Percentiles rank a stretch among this genome's conserved stretches.
These are phyloP conservation scores for Rubia tinctorum DNA, from an alignment of 305 asterid genomes.

Conservation along the genomic window DNA sequence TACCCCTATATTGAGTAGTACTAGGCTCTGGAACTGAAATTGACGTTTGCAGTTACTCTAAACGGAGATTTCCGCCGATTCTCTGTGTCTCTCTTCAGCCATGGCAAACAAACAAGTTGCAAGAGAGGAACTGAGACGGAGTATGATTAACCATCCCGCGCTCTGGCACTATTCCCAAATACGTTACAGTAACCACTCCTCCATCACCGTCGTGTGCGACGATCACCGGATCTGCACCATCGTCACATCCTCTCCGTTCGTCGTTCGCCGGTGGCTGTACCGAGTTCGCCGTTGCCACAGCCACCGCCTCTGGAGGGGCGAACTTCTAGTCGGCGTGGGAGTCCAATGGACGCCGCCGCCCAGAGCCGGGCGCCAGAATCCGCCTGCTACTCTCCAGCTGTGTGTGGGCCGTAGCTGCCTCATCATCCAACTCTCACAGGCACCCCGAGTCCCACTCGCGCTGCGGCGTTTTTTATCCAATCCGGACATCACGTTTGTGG, in stretches of 20 bases:
- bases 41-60: not conserved
- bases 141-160: not conserved
- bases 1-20: not conserved
- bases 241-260: constrained; percentile 10
- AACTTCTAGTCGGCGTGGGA: constrained; percentile 12
- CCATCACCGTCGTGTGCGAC: not conserved
- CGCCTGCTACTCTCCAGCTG: constrained; percentile 18
- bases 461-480: constrained; percentile 6
- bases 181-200: not conserved
- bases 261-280: constrained; percentile 9
- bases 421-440: constrained; percentile 16
- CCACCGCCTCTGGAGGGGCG: constrained; percentile 8
- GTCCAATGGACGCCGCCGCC: constrained; percentile 15
- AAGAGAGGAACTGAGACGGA: not conserved
- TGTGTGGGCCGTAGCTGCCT: constrained; percentile 12
- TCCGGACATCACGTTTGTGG: not conserved
- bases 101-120: not conserved
- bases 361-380: not conserved
- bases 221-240: not conserved
- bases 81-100: not conserved
- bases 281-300: not conserved
- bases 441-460: not conserved
- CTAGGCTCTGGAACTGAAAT: not conserved
- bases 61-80: not conserved
- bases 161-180: not conserved